Evolutionary conservation across 108 stramenopile species (phyloP), one percentile per base, ranked within the genome.

Genomic region (Conticribra guillardii): DNA sequence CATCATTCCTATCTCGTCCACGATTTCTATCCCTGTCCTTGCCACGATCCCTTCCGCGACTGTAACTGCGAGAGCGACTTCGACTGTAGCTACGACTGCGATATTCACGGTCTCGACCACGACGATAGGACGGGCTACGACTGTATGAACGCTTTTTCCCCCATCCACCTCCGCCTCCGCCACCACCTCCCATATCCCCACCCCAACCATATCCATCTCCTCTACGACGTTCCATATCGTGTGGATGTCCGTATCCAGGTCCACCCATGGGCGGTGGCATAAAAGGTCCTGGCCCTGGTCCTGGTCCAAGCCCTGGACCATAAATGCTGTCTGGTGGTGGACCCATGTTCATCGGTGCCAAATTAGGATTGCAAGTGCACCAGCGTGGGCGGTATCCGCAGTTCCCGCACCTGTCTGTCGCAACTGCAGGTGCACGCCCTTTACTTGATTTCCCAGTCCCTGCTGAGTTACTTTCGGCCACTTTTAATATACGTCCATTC

Each of bases 331-430:
- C 71, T 30, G 64, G 76, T 23, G 75, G 70, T 21, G 57, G 67
- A 30, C 67, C 73, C 55, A 56, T 79, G 22, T 55, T 44, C 70
- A 71, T 60, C 55, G 82, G 69, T 44, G 52, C 47, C 58, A 82
- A 54, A 47, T 75, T 77, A 7, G 87, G 87, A 33, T 67, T 57
- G 53, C 93, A 94, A 2, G 82, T 71, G 70, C 93, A 94, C 64
- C 91, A 94, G 52, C 83, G 87, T 52, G 93, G 90, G 34, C 93
- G 86, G 61, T 92, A 94, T 1, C 93, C 93, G 72, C 93, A 94
- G 52, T 67, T 79, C 15, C 47, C 45, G 58, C 93, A 94, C 8
- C 93, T 64, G 54, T 94, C 93, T 24, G 63, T 81, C 0, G 82
- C 54, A 16, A 67, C 56, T 32, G 54, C 54, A 31, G 75, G 69